These are phyloP conservation scores for Aspergillus homomorphus DNA, from an alignment of 495 filamentous ascomycete species.

Conservation along the genomic window DNA sequence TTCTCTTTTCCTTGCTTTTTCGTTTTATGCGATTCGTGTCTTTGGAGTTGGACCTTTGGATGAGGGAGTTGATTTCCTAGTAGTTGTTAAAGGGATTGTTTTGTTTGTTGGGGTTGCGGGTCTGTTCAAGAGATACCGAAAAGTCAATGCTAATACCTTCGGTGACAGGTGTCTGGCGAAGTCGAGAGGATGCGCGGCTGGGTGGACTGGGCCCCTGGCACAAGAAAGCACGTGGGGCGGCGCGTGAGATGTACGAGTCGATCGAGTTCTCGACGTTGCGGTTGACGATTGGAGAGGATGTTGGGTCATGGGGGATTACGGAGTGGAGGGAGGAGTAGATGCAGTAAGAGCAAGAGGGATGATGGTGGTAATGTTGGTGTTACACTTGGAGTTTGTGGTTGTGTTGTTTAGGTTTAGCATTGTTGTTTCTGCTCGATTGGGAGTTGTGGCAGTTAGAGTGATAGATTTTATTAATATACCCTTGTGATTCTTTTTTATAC, in stretches of 20 bases:
- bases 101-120: too few relatives aligned
- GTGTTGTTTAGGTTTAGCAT: too few relatives aligned
- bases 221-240: constrained; percentile 37
- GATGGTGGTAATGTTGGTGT: not conserved
- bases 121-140: not conserved
- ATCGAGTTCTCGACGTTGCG: constrained; percentile 60
- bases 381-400: not conserved
- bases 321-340: constrained; percentile 47
- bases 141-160: not conserved
- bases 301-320: constrained; percentile 54
- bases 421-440: not conserved
- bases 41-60: too few relatives aligned
- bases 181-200: constrained; percentile 62
- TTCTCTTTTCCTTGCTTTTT: not conserved
- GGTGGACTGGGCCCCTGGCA: constrained; percentile 62
- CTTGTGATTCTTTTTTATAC: too few relatives aligned
- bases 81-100: too few relatives aligned
- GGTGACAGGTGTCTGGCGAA: constrained; percentile 61
- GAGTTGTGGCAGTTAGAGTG: not conserved
- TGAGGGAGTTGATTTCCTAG: too few relatives aligned
- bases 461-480: not conserved
- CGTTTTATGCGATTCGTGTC: not conserved
- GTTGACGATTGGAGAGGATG: constrained; percentile 56
- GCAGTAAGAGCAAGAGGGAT: not conserved
- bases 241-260: constrained; percentile 43